A percentile compares a stretch with the other conserved stretches of the same genome.
phyloP scores from a whole-genome alignment of 768 basidiomycete genomes.

The Amanita inopinata region DNA sequence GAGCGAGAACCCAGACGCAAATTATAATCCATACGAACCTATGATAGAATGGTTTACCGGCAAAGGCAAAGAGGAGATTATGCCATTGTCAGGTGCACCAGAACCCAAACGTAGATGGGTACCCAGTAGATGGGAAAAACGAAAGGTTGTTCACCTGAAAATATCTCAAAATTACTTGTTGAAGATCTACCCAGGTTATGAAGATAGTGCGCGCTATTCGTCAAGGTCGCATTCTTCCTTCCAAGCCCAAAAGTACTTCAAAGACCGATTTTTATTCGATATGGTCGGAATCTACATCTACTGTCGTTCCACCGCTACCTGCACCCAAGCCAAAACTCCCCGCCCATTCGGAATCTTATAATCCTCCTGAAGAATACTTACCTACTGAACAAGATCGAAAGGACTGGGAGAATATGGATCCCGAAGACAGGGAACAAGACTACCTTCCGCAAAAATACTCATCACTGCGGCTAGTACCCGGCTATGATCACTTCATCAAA shows the following conservation, averaged over 20 bases:
- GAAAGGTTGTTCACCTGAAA: constrained; percentile 55
- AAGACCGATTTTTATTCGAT: constrained; percentile 76
- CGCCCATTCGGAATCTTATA: constrained; percentile 94
- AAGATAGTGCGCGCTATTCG: constrained; percentile 99
- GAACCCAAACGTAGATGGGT: constrained; percentile 97
- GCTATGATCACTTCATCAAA: constrained; percentile 85
- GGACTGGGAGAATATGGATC: constrained; percentile 74
- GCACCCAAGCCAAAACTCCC: constrained; percentile 89
- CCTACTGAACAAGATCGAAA: constrained; percentile 74
- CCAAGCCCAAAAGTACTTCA: constrained; percentile 70
- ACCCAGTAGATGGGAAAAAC: constrained; percentile 98
- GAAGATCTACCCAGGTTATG: constrained; percentile 62
- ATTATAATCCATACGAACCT: constrained; percentile 88
- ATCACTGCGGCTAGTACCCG: constrained; percentile 83
- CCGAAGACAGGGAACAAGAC: constrained; percentile 83
- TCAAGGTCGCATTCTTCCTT: constrained; percentile 86
- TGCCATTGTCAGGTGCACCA: constrained; percentile 85
- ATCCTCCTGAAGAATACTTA: constrained; percentile 95
- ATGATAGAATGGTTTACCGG: constrained; percentile 97
- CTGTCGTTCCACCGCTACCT: constrained; percentile 78
- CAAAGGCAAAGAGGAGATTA: constrained; percentile 87
- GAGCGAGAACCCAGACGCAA: constrained; percentile 84
- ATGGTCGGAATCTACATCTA: constrained; percentile 75
- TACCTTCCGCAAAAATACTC: constrained; percentile 84
- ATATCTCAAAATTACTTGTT: neutral